Base-by-base conservation (phyloP, 2,329 filamentous ascomycete genomes). In the Lachnellula arida region DNA sequence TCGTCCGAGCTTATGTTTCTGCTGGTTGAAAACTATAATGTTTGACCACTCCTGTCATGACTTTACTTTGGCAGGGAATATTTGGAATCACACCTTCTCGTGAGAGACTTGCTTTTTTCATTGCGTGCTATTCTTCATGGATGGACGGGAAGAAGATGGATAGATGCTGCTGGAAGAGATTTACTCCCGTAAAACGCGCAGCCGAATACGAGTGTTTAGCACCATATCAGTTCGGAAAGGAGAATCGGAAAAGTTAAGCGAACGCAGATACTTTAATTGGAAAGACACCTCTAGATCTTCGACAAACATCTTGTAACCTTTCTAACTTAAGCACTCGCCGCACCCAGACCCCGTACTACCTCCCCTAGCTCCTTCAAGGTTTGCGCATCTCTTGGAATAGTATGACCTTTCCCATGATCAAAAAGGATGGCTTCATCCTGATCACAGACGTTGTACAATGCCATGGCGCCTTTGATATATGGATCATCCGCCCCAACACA, bases 1-100 rank as follows among this genome's bases (percentile, higher is more conserved):
- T 44, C 23, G 19, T 51, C 87, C 82, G 87, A 90, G 85, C 82
- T 81, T 80, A 81, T 81, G 80, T 89, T 88, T 88, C 89, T 89
- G 86, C 86, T 89, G 88, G 85, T 57, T 56, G 56, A 58, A 62
- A 62, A 62, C 58, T 60, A 59, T 51, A 19, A 28, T 55, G 77
- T 78, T 80, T 86, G 86, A 89, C 86, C 78, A 79, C 86, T 90
- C 77, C 78, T 79, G 76, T 68, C 80, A 81, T 40, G 84, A 80
- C 81, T 78, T 77, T 76, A 75, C 81, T 78, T 80, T 81, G 81
- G 77, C 76, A 81, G 79, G 85, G 86, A 89, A 89, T 89, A 86
- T 89, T 89, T 89, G 85, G 75, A 80, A 78, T 67, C 37, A 14
- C n/a, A 68, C 66, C 61, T 61, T 61, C 63, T 72, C 63, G 66